These are phyloP conservation scores for Pulveroboletus frians DNA, from an alignment of 768 basidiomycete genomes.

Conservation along the genomic window DNA sequence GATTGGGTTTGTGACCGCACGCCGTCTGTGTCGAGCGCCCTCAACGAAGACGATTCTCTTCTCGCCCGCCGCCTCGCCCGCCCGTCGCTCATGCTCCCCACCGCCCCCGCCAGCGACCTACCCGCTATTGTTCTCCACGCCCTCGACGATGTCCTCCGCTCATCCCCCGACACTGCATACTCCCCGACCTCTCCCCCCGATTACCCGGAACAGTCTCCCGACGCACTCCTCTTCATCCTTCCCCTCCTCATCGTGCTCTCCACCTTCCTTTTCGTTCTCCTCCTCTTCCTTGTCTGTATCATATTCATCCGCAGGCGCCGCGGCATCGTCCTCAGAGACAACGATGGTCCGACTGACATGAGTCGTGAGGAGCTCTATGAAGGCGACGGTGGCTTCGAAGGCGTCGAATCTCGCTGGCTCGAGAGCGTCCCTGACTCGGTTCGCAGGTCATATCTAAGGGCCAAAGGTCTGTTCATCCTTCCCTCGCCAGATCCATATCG, in stretches of 20 bases:
- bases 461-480: constrained; percentile 62
- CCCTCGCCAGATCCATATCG: constrained; percentile 1
- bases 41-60: neutral
- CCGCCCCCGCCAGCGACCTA: constrained; percentile 1
- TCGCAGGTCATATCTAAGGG: constrained; percentile 69
- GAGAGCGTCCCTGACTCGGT: constrained; percentile 68
- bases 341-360: constrained; percentile 91
- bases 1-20: constrained; percentile 15
- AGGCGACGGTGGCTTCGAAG: constrained; percentile 91
- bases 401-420: constrained; percentile 90
- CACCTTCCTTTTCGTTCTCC: constrained; percentile 86
- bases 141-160: constrained; percentile 2
- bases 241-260: constrained; percentile 92
- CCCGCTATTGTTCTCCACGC: constrained; percentile 4
- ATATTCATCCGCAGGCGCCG: constrained; percentile 75
- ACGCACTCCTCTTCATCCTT: constrained; percentile 80
- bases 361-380: constrained; percentile 85
- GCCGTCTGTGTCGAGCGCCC: neutral
- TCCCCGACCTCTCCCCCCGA: constrained; percentile 7
- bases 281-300: constrained; percentile 87
- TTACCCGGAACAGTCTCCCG: constrained; percentile 33
- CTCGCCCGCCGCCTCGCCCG: neutral
- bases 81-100: constrained; percentile 1
- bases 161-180: constrained; percentile 1
- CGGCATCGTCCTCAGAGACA: constrained; percentile 75